Conservation (phyloP, 108 stramenopile genomes). For the Conticribra guillardii region DNA sequence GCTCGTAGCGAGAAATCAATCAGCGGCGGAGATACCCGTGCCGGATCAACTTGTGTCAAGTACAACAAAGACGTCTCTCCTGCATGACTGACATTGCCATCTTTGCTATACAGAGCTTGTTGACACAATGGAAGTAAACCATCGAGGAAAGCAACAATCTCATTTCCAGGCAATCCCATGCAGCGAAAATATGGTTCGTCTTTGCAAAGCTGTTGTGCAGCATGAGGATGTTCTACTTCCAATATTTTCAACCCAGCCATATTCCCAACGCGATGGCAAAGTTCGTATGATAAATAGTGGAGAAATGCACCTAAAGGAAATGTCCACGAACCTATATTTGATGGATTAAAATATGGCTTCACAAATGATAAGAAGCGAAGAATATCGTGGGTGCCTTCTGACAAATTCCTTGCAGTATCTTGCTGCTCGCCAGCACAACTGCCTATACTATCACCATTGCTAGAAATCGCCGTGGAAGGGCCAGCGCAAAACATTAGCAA, state of each 20-base stretch:
- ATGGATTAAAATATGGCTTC: conserved; percentile 91
- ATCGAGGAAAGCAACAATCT: conserved; percentile 80
- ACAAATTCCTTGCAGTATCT: conserved; percentile 20
- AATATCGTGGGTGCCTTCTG: conserved; percentile 79
- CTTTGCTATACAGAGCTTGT: conserved; percentile 86
- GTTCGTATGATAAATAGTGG: conserved; percentile 84
- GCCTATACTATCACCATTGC: conserved; percentile 9
- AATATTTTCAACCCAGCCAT: conserved; percentile 69
- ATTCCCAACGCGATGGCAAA: conserved; percentile 71
- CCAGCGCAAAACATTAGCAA: conserved; percentile 81
- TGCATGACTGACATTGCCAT: conserved; percentile 80
- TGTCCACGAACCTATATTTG: conserved; percentile 89
- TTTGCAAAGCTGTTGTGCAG: conserved; percentile 46
- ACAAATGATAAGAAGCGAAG: conserved; percentile 79
- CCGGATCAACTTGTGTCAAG: conserved; percentile 81
- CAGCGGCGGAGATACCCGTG: conserved; percentile 69
- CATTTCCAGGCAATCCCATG: conserved; percentile 58
- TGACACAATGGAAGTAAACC: conserved; percentile 81
- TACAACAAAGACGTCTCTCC: conserved; percentile 86
- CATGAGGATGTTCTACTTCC: conserved; percentile 41
- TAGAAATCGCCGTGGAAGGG: conserved; percentile 2
- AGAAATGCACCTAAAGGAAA: conserved; percentile 86
- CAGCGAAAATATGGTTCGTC: conserved; percentile 62
- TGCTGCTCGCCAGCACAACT: conserved; percentile 7
- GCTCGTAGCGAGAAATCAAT: conserved; percentile 87